Evolutionary conservation across 202 grass and related monocot species (phyloP).

Genomic region (Musa balbisiana): DNA sequence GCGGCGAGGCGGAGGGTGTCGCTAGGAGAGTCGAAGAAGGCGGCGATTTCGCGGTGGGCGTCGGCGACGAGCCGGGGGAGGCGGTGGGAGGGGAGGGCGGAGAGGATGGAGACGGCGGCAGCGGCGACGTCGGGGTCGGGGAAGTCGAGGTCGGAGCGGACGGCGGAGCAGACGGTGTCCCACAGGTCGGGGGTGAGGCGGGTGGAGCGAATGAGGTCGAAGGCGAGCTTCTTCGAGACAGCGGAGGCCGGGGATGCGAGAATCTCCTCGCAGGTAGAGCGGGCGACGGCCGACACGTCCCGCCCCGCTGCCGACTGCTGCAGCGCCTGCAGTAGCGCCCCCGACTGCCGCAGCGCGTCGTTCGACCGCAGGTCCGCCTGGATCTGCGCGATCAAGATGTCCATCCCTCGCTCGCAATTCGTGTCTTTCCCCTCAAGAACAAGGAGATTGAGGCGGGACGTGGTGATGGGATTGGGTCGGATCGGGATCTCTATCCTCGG

Average conservation of each 20-base stretch:
- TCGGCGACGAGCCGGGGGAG: conserved; percentile 72
- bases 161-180: conserved; percentile 70
- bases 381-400: conserved; percentile 89
- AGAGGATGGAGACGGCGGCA: conserved; percentile 72
- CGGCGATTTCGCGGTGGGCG: conserved; percentile 55
- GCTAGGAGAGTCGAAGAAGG: conserved; percentile 56
- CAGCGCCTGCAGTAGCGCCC: conserved; percentile 71
- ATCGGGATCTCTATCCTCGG: not conserved
- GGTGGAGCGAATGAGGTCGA: conserved; percentile 80
- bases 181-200: conserved; percentile 84
- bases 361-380: conserved; percentile 72
- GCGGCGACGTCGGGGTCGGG: conserved; percentile 87
- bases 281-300: conserved; percentile 80
- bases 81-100: conserved; percentile 72
- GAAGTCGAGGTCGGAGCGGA: conserved; percentile 78
- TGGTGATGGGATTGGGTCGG: not conserved
- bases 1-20: conserved; percentile 76
- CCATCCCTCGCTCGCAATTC: conserved; percentile 34
- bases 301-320: conserved; percentile 86
- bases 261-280: conserved; percentile 74
- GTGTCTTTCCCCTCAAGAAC: not conserved
- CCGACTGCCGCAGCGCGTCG: conserved; percentile 85
- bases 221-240: conserved; percentile 83
- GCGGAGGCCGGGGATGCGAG: conserved; percentile 61
- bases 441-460: not conserved